Evolutionary conservation across 805 yeast genomes (phyloP).

Genomic region (Ogataea paradorogensis): DNA sequence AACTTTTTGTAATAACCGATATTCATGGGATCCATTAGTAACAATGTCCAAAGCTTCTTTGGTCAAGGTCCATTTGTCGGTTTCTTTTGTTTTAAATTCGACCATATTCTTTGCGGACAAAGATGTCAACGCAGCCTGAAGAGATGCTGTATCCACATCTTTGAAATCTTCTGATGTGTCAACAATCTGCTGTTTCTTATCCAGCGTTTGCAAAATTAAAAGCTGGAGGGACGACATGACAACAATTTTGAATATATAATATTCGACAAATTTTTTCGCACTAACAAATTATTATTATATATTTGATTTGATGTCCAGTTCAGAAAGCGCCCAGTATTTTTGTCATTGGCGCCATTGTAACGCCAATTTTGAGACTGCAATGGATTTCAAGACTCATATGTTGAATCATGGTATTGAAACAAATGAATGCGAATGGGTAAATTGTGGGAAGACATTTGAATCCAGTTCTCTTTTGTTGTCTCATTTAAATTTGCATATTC

Average conservation of each 20-base stretch:
- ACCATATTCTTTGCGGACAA: constrained; percentile 83
- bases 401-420: constrained; percentile 14
- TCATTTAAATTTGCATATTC: constrained; percentile 33
- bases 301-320: constrained; percentile 11
- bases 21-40: constrained; percentile 85
- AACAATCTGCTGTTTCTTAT: constrained; percentile 56
- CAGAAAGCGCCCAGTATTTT: constrained; percentile 2
- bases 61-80: constrained; percentile 72
- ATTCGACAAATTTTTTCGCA: constrained; percentile 11
- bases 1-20: constrained; percentile 72
- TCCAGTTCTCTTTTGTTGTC: constrained; percentile 1
- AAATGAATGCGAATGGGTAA: constrained; percentile 37
- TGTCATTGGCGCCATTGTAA: constrained; percentile 8
- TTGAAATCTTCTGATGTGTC: constrained; percentile 74
- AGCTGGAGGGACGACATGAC: constrained; percentile 69
- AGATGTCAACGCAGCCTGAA: constrained; percentile 84
- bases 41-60: constrained; percentile 80
- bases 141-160: constrained; percentile 54
- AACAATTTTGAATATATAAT: not conserved
- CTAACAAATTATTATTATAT: not conserved
- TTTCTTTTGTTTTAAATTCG: constrained; percentile 66
- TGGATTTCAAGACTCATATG: constrained; percentile 15
- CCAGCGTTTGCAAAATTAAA: constrained; percentile 60
- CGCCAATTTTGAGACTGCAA: not conserved
- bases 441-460: constrained; percentile 30